Base-by-base conservation (phyloP, 768 basidiomycete genomes). In the Hydnomerulius pinastri region DNA sequence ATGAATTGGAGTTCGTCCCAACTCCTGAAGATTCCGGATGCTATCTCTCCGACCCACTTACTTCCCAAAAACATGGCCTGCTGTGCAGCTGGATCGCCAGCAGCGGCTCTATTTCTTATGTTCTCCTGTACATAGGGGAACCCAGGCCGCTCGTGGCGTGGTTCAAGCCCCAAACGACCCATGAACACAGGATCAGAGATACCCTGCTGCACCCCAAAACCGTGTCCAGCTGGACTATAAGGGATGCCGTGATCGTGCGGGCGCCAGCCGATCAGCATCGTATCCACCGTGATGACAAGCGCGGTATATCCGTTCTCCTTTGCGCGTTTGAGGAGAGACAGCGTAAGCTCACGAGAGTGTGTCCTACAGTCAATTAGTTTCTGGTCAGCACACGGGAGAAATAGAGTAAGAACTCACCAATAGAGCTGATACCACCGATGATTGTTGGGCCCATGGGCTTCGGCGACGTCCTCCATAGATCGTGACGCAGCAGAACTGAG, bases 401-500 rank as follows among this genome's bases (percentile, higher is more conserved):
- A 27, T 18, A 28, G 24, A 32, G 23, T 17, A 32, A 10, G 43
- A 4, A 53, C 63, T 56, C 25, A 68, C 72, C 76, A 77, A 53
- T 79, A 79, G 17, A 79, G 65, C 53, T 81, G 79, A 54, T 71
- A 81, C 76, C 76, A 81, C 6, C 78, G 73, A 18, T 65, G 66
- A 0, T 71, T 73, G 35, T 63, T 54, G 1, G 51, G 52, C n/a
- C 75, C 75, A 43, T 75, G 76, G 2, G 75, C 79, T 21, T 68
- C 56, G 2, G 73, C 81, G 3, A 79, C 76, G 5, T 72, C 71
- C 55, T 82, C 79, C 51, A 82, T 77, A 1, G 79, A 61, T 43
- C 78, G 73, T 4, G 77, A 77, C 0, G 72, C 68, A 17, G 18
- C 50, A 13, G 62, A 46, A 4, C 63, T 60, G n/a, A 51, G 38